Percentiles rank a stretch among this genome's conserved stretches.
phyloP scores from a whole-genome alignment of 129 eudicot genomes.

The Daucus carota region DNA sequence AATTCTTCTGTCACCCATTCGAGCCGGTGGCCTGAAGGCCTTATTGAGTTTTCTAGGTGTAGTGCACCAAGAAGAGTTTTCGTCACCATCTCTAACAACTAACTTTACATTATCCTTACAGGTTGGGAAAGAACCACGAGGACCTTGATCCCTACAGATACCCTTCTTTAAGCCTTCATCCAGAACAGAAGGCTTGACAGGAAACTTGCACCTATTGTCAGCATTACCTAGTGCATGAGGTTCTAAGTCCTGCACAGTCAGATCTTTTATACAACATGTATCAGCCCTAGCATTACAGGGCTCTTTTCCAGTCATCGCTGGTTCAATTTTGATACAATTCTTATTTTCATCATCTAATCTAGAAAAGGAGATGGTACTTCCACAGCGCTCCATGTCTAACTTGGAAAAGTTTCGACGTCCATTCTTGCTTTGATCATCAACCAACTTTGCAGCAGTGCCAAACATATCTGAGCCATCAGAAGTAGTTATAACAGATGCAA shows the following conservation, averaged over 20 bases:
- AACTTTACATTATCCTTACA: slow-evolving; percentile 57
- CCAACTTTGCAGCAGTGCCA: slow-evolving; percentile 9
- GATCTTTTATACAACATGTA: slow-evolving; percentile 19
- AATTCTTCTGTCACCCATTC: slow-evolving; percentile 51
- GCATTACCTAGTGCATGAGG: slow-evolving; percentile 37
- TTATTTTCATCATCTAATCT: slow-evolving; percentile 35
- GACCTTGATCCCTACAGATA: slow-evolving; percentile 20
- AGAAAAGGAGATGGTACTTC: slow-evolving; percentile 18
- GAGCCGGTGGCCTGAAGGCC: slow-evolving; percentile 41
- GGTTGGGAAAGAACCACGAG: slow-evolving; percentile 40
- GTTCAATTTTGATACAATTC: slow-evolving; percentile 29
- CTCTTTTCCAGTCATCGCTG: slow-evolving; percentile 24
- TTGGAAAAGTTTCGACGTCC: slow-evolving; percentile 20
- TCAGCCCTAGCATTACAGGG: slow-evolving; percentile 20
- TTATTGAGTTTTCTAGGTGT: slow-evolving; percentile 48
- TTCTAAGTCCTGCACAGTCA: slow-evolving; percentile 20
- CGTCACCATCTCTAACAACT: slow-evolving; percentile 92
- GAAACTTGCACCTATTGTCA: slow-evolving; percentile 50
- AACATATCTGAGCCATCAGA: slow-evolving; percentile 8
- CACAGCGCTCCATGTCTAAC: slow-evolving; percentile 15
- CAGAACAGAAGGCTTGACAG: slow-evolving; percentile 12
- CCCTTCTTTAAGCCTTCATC: not conserved
- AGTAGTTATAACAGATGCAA: slow-evolving; percentile 13
- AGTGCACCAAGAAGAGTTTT: slow-evolving; percentile 60
- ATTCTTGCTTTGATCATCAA: slow-evolving; percentile 28